Conservation (phyloP, 129 eudicot species). For the Cynara cardunculus region DNA sequence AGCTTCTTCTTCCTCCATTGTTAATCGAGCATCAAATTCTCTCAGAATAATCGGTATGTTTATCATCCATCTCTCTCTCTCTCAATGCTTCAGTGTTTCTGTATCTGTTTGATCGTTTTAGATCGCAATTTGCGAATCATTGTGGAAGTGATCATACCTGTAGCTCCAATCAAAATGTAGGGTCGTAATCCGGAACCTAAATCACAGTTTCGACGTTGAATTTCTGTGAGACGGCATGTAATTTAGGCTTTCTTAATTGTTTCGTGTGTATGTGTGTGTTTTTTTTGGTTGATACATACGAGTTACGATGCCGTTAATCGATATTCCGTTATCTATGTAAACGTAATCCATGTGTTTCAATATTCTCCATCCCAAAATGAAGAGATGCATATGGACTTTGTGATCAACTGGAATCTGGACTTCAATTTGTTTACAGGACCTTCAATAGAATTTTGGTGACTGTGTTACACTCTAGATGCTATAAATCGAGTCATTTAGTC, state of each 20-base stretch:
- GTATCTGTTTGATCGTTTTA: neutral
- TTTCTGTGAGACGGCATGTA: neutral
- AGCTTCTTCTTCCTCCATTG: conserved; percentile 17
- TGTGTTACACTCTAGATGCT: neutral
- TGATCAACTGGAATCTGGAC: neutral
- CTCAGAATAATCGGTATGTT: conserved; percentile 20
- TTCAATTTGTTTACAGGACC: neutral
- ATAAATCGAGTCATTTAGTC: neutral
- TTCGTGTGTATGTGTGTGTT: neutral
- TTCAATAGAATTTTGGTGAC: neutral
- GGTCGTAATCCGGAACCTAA: neutral
- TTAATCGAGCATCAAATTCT: conserved; percentile 18
- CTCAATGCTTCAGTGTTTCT: neutral
- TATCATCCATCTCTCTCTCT: conserved; percentile 2
- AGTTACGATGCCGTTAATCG: neutral
- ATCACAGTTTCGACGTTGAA: neutral
- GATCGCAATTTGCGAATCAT: neutral
- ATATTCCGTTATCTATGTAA: neutral
- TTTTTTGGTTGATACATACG: neutral
- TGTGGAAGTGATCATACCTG: neutral
- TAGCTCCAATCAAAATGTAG: conserved; percentile 7
- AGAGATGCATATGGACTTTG: neutral
- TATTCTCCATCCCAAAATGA: neutral
- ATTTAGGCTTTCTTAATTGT: neutral
- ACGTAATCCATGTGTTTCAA: neutral